Conservation (phyloP, 768 basidiomycete species). For the Imleria badia region DNA sequence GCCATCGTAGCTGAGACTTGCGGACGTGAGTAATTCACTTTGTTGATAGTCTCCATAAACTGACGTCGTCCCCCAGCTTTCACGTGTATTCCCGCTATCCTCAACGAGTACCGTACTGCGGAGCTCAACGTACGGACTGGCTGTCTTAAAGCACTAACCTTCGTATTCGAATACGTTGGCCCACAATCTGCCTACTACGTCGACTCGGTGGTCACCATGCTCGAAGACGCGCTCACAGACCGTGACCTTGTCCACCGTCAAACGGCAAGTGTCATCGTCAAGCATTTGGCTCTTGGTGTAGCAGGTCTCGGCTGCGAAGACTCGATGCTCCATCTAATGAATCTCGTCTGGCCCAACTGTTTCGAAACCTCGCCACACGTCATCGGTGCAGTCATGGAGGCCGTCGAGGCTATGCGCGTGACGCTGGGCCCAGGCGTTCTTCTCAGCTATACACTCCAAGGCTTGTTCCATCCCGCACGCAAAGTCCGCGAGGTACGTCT, state of each 20-base stretch:
- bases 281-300: slow-evolving; percentile 94
- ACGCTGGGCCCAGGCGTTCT: slow-evolving; percentile 93
- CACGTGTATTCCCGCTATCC: slow-evolving; percentile 97
- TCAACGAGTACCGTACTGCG: slow-evolving; percentile 97
- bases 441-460: slow-evolving; percentile 90
- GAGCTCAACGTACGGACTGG: slow-evolving; percentile 99
- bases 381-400: slow-evolving; percentile 97
- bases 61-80: slow-evolving; percentile 55
- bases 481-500: slow-evolving; percentile 90
- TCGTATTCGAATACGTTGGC: slow-evolving; percentile 99
- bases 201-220: slow-evolving; percentile 95
- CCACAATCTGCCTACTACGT: slow-evolving; percentile 95
- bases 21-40: slow-evolving; percentile 47
- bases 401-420: slow-evolving; percentile 95
- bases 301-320: slow-evolving; percentile 98
- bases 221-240: slow-evolving; percentile 97
- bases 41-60: background rate
- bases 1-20: slow-evolving; percentile 95
- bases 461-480: slow-evolving; percentile 94
- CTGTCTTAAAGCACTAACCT: slow-evolving; percentile 96
- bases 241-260: slow-evolving; percentile 98
- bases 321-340: slow-evolving; percentile 96
- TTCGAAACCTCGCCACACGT: slow-evolving; percentile 99
- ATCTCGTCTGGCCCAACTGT: slow-evolving; percentile 98
- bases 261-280: slow-evolving; percentile 97